Evolutionary conservation across 495 filamentous ascomycete genomes (phyloP).

Genomic region (Penicillium crystallinum): DNA sequence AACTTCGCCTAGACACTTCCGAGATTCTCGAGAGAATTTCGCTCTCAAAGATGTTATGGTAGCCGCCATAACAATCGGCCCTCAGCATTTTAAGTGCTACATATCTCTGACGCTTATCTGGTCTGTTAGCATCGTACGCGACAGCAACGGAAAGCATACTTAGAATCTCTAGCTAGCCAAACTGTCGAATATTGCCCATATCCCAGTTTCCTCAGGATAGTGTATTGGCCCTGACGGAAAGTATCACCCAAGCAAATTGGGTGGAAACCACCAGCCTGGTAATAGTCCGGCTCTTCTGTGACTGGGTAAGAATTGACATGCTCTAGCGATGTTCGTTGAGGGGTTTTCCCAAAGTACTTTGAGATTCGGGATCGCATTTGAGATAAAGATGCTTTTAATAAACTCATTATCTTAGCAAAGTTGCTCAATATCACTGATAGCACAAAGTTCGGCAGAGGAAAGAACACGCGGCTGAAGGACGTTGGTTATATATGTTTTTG

Average conservation of each 20-base stretch:
- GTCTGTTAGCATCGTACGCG: constrained; percentile 1
- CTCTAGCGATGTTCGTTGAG: no score
- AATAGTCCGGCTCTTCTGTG: constrained; percentile 75
- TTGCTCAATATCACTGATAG: no score
- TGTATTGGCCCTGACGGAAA: constrained; percentile 80
- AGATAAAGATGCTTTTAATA: no score
- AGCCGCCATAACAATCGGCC: constrained; percentile 26
- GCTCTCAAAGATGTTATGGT: constrained; percentile 21
- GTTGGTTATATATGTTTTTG: no score
- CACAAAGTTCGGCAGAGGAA: no score
- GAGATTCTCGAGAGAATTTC: constrained; percentile 21
- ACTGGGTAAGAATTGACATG: no score
- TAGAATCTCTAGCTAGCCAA: constrained; percentile 54
- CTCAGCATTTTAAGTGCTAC: constrained; percentile 32
- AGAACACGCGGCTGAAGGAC: no score
- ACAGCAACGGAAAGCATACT: constrained; percentile 15
- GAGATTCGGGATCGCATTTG: no score
- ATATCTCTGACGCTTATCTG: constrained; percentile 17
- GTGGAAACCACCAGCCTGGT: constrained; percentile 76
- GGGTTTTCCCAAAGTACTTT: no score
- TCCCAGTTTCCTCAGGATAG: constrained; percentile 79
- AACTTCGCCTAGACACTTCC: constrained; percentile 42
- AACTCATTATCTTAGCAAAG: no score
- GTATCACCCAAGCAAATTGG: constrained; percentile 75
- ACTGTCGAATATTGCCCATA: constrained; percentile 90